Percentiles rank a stretch among this genome's conserved stretches.
These are phyloP conservation scores for Phytophthora quininea DNA, from an alignment of 352 stramenopile species.

Conservation along the genomic window DNA sequence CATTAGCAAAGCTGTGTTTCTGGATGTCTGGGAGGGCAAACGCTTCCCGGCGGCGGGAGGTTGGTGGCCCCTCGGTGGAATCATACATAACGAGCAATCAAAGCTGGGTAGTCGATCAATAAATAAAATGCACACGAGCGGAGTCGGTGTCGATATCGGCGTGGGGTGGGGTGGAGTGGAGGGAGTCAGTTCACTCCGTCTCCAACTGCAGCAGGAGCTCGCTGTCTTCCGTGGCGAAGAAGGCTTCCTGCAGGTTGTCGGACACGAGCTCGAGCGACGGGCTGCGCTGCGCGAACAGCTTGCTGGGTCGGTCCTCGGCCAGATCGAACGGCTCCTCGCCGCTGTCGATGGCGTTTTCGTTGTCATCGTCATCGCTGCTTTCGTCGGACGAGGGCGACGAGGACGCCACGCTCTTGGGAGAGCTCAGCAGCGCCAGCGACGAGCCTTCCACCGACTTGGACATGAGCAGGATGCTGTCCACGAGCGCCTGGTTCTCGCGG, in stretches of 20 bases:
- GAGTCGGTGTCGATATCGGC: slow-evolving; percentile 18
- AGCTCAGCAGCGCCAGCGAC: slow-evolving; percentile 53
- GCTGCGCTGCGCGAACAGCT: slow-evolving; percentile 36
- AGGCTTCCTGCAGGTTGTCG: slow-evolving; percentile 77
- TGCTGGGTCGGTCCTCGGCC: slow-evolving; percentile 33
- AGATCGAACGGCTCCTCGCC: slow-evolving; percentile 48
- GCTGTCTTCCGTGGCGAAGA: slow-evolving; percentile 70
- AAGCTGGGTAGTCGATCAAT: slow-evolving; percentile 42
- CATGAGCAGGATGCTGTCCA: slow-evolving; percentile 83
- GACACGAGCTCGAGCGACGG: slow-evolving; percentile 71
- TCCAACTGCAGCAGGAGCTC: slow-evolving; percentile 74
- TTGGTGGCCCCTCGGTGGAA: slow-evolving; percentile 30
- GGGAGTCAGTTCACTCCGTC: slow-evolving; percentile 30
- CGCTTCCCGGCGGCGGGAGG: slow-evolving; percentile 6
- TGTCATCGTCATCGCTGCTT: slow-evolving; percentile 47
- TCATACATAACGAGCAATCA: slow-evolving; percentile 50
- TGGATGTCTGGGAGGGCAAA: slow-evolving; percentile 12
- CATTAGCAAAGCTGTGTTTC: slow-evolving; percentile 38
- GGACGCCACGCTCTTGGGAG: slow-evolving; percentile 67
- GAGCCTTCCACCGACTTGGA: slow-evolving; percentile 70
- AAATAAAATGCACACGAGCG: slow-evolving; percentile 49
- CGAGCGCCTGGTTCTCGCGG: slow-evolving; percentile 68
- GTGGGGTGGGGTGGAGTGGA: not conserved
- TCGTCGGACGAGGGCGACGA: slow-evolving; percentile 54
- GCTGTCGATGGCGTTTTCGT: slow-evolving; percentile 36